Evolutionary conservation across 1,139 yeast genomes (phyloP).

Genomic region (Scheffersomyces titani): DNA sequence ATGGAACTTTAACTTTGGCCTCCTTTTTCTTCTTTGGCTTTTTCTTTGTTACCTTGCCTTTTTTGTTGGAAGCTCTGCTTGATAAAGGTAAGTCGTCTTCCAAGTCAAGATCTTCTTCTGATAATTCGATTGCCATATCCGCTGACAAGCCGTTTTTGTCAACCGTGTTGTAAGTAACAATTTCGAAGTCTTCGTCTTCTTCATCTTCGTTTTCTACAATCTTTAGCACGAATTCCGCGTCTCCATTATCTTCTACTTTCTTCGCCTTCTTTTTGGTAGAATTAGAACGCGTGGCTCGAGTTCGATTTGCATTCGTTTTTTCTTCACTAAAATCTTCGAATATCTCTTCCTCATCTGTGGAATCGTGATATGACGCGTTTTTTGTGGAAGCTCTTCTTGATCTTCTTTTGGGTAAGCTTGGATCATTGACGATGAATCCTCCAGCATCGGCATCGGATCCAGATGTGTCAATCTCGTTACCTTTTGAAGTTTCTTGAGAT

Average conservation of each 20-base stretch:
- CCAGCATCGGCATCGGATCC: slow-evolving; percentile 26
- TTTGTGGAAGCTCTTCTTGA: slow-evolving; percentile 17
- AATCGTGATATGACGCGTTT: slow-evolving; percentile 23
- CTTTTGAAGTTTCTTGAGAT: neutral
- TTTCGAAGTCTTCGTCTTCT: slow-evolving; percentile 13
- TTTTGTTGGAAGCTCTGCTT: slow-evolving; percentile 13
- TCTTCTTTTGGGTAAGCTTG: slow-evolving; percentile 17
- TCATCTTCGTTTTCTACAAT: slow-evolving; percentile 25
- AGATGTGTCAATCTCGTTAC: neutral
- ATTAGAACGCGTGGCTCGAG: slow-evolving; percentile 18
- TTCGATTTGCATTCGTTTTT: slow-evolving; percentile 13
- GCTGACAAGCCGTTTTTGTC: slow-evolving; percentile 20
- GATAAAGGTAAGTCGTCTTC: slow-evolving; percentile 29
- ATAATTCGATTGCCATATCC: slow-evolving; percentile 24
- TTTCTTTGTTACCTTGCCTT: slow-evolving; percentile 17
- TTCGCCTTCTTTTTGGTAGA: slow-evolving; percentile 10
- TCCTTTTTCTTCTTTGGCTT: slow-evolving; percentile 36
- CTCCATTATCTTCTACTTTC: slow-evolving; percentile 11
- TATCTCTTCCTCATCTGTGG: slow-evolving; percentile 18
- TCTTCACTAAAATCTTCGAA: slow-evolving; percentile 17
- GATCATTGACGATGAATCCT: slow-evolving; percentile 46
- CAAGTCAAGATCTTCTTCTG: slow-evolving; percentile 17
- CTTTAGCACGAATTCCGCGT: slow-evolving; percentile 8
- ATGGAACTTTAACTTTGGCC: slow-evolving; percentile 62
- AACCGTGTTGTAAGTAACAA: slow-evolving; percentile 12